Evolutionary conservation across 108 stramenopile genomes (phyloP).

Genomic region (Fragilaria radians): DNA sequence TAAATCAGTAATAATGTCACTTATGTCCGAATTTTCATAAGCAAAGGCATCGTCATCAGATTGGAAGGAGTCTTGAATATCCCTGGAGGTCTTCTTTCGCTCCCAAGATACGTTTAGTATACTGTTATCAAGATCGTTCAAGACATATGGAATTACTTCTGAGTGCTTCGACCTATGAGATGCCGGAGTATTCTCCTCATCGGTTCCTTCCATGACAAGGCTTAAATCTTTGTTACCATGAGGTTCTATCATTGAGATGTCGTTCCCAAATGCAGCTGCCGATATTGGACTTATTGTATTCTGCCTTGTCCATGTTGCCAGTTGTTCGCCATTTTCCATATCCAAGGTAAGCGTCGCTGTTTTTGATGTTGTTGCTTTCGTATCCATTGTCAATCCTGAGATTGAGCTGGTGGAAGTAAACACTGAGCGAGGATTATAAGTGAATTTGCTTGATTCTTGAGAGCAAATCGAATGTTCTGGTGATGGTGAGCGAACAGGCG

Average conservation of each 20-base stretch:
- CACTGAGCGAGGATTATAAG: conserved; percentile 3
- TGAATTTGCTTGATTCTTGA: conserved; percentile 11
- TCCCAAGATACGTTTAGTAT: background rate
- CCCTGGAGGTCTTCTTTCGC: background rate
- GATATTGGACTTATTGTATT: conserved; percentile 5
- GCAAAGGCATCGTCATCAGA: background rate
- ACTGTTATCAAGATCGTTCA: background rate
- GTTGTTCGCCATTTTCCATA: background rate
- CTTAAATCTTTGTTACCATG: conserved; percentile 5
- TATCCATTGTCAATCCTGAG: background rate
- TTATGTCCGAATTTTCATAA: background rate
- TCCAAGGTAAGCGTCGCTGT: background rate
- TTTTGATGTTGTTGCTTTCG: background rate
- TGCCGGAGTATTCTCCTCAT: conserved; percentile 3
- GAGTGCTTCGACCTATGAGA: background rate
- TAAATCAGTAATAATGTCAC: conserved; percentile 7
- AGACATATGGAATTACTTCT: background rate
- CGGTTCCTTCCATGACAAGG: background rate
- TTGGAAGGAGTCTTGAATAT: background rate
- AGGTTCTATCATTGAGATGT: conserved; percentile 5
- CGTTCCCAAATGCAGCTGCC: conserved; percentile 4
- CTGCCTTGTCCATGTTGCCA: conserved; percentile 1
- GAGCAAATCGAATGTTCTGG: conserved; percentile 1
- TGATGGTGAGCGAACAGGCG: background rate
- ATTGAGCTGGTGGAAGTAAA: background rate